Evolutionary conservation across 164 flowering plant species (phyloP).

Genomic region (Magnolia changhungtana): DNA sequence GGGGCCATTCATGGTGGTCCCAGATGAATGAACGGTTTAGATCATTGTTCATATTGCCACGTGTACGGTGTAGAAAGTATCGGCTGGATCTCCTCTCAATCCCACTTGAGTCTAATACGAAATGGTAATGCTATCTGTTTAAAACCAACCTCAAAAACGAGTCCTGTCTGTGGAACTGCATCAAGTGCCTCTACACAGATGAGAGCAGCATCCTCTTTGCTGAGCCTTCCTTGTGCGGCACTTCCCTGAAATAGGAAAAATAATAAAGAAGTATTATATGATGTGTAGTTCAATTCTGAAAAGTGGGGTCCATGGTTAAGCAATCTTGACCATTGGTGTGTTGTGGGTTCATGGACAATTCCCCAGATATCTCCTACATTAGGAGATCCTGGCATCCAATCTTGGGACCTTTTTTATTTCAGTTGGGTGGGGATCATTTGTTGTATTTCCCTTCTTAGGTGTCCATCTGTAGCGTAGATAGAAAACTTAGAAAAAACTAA

Average conservation of each 20-base stretch:
- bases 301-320: neutral
- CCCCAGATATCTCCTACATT: neutral
- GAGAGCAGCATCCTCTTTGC: conserved; percentile 93
- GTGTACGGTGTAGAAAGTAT: neutral
- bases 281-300: neutral
- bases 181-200: conserved; percentile 82
- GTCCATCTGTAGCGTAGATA: too few relatives aligned
- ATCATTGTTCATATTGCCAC: neutral
- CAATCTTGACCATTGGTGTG: neutral
- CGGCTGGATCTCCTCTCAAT: neutral
- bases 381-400: neutral
- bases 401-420: neutral
- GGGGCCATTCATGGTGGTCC: neutral
- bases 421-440: neutral
- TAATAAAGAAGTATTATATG: neutral
- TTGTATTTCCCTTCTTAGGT: too few relatives aligned
- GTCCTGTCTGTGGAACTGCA: conserved; percentile 56
- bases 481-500: too few relatives aligned
- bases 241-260: conserved; percentile 46
- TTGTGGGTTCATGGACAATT: neutral
- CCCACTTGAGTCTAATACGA: neutral
- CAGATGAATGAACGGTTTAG: neutral
- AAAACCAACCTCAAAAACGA: conserved; percentile 67
- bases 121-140: neutral
- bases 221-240: conserved; percentile 70